A percentile compares a stretch with the other conserved stretches of the same genome.
Conservation (phyloP, 805 yeast genomes). For the Tetrapisispora arboricola region DNA sequence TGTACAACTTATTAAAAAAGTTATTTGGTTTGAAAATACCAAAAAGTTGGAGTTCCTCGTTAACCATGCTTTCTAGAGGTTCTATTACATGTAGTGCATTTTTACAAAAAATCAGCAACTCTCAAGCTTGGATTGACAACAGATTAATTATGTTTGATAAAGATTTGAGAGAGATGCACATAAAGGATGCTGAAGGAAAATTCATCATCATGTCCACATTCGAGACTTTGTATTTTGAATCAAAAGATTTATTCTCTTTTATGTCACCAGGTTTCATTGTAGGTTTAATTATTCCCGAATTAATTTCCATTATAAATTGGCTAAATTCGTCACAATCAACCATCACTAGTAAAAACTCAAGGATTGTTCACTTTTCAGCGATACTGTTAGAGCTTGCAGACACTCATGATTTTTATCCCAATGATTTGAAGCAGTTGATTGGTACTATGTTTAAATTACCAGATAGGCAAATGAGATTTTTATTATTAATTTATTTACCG, state of each 20-base stretch:
- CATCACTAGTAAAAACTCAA: constrained; percentile 22
- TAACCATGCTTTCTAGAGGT: constrained; percentile 11
- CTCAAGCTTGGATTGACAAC: constrained; percentile 31
- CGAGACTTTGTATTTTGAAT: constrained; percentile 29
- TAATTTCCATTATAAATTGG: constrained; percentile 24
- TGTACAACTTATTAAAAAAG: constrained; percentile 30
- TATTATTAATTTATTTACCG: constrained; percentile 57
- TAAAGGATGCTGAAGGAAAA: constrained; percentile 46
- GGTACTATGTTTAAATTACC: constrained; percentile 50
- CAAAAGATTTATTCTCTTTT: constrained; percentile 27
- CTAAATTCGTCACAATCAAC: constrained; percentile 7
- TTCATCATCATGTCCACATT: constrained; percentile 26
- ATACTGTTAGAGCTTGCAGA: constrained; percentile 24
- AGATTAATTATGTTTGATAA: constrained; percentile 43
- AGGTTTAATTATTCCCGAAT: constrained; percentile 59
- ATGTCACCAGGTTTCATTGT: constrained; percentile 47
- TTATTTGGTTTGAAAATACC: constrained; percentile 32
- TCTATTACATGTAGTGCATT: constrained; percentile 27
- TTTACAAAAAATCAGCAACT: constrained; percentile 23
- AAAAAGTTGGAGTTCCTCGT: constrained; percentile 28
- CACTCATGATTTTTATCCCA: constrained; percentile 32
- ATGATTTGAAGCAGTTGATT: constrained; percentile 44
- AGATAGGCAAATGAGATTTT: constrained; percentile 69
- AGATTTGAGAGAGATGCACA: constrained; percentile 45
- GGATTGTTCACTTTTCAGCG: constrained; percentile 27